Evolutionary conservation across 2,329 filamentous ascomycete species (phyloP).

Genomic region (Aspergillus sp.): DNA sequence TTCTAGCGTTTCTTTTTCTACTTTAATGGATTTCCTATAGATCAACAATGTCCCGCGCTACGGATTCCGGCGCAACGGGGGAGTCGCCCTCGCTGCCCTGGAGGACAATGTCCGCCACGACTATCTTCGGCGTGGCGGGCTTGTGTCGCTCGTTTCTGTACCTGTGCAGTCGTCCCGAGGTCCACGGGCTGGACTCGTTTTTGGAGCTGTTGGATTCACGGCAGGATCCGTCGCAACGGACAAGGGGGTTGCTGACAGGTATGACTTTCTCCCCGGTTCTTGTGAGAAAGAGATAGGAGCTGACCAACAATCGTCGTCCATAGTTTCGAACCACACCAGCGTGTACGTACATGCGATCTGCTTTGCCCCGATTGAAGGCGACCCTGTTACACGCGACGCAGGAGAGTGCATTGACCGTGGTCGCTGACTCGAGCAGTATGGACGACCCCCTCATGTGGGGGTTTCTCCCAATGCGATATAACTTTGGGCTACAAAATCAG

Average conservation of each 20-base stretch:
- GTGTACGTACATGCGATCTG: constrained; percentile 64
- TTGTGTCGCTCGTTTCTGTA: constrained; percentile 74
- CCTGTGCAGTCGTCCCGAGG: constrained; percentile 71
- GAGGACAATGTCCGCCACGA: constrained; percentile 69
- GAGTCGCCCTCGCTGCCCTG: constrained; percentile 53
- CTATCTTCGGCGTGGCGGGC: constrained; percentile 71
- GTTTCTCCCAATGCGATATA: constrained; percentile 72
- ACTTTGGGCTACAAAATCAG: constrained; percentile 60
- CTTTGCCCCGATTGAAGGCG: constrained; percentile 12
- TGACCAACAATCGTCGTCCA: neutral
- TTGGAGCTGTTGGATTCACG: constrained; percentile 73
- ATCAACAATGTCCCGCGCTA: constrained; percentile 28
- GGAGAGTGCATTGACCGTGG: constrained; percentile 22
- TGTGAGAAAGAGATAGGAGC: neutral
- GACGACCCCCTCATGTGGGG: constrained; percentile 97
- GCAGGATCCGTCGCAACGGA: constrained; percentile 62
- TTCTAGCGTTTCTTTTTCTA: constrained; percentile 1
- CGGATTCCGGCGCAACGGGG: constrained; percentile 43
- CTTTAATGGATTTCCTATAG: constrained; percentile 25
- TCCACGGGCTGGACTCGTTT: constrained; percentile 74
- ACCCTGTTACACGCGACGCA: constrained; percentile 15
- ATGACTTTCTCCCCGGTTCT: constrained; percentile 23
- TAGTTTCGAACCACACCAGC: constrained; percentile 85
- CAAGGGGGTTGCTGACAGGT: constrained; percentile 83
- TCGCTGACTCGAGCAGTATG: constrained; percentile 56